These are phyloP conservation scores for Rhizophagus prolifer DNA, from an alignment of 192 early-diverging fungal species.

Conservation along the genomic window DNA sequence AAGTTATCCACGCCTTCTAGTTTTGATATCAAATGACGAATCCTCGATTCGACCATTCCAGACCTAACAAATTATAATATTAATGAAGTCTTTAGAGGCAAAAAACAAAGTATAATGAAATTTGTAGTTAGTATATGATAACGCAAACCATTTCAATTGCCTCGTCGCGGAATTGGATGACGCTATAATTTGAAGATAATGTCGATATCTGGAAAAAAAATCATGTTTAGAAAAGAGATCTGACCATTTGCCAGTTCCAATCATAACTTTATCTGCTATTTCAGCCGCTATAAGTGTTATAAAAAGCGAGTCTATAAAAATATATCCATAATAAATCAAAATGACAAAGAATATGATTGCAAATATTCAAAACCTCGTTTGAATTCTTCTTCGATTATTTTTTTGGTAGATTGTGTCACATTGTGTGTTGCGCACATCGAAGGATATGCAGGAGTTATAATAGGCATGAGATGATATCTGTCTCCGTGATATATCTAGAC, in stretches of 20 bases:
- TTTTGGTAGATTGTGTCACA: constrained; percentile 82
- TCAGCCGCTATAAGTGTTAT: constrained; percentile 53
- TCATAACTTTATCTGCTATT: constrained; percentile 75
- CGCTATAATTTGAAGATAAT: constrained; percentile 89
- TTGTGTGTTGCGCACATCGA: constrained; percentile 99
- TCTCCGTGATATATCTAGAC: constrained; percentile 71
- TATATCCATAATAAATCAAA: neutral
- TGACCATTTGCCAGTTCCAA: constrained; percentile 72
- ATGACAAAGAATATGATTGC: neutral
- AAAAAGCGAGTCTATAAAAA: neutral
- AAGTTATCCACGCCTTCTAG: constrained; percentile 78
- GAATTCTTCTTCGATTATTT: constrained; percentile 84
- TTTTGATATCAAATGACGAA: constrained; percentile 83
- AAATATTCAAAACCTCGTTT: constrained; percentile 47
- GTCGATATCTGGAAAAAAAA: constrained; percentile 84
- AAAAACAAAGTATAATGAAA: neutral
- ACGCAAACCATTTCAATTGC: constrained; percentile 67
- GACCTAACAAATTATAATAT: constrained; percentile 48
- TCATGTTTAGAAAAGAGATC: constrained; percentile 85
- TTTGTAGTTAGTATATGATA: neutral
- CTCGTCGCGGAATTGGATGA: constrained; percentile 70
- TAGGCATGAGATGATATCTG: constrained; percentile 87
- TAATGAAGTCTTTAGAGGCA: constrained; percentile 20
- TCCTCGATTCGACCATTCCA: constrained; percentile 87
- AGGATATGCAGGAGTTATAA: constrained; percentile 98